Evolutionary conservation across 2,329 filamentous ascomycete species (phyloP), one percentile per base, ranked within the genome.

Genomic region (Zymoseptoria brevis): DNA sequence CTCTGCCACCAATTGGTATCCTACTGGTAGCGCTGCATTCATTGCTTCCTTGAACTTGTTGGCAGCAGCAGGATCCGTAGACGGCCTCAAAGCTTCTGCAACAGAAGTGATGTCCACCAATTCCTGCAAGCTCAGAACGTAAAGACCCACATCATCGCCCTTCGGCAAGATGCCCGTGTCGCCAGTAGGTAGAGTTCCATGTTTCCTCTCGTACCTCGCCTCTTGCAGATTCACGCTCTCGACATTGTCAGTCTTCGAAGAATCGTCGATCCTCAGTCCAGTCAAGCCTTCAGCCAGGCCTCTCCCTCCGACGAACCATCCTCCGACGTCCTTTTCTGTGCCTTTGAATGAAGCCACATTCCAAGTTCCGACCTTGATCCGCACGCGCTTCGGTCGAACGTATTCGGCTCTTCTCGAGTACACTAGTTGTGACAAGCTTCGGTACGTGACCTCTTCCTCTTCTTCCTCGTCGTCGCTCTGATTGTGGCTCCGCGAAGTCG

Each of bases 281-380:
- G 83, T 81, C 53, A 93, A 73, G 19, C 78, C 76, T 57, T 86
- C 79, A 60, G 87, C 83, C 7, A 92, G 75, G 5, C 88, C 89
- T 68, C 88, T 83, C 16, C 87, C 89, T 9, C 85, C 80, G 7
- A 95, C 82, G 72, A 99, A 96, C 94, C 94, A 99, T 30, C 83
- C 84, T 7, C 85, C 88, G 4, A 99, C 77, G 71, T 97, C 94
- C 66, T 90, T 89, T 73, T 96, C 91, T 0, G 90, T 91, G 22
- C 89, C 90, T 11, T 89, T 85, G 64, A 88, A 86, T 1, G 87
- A 86, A 3, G 91, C 94, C 16, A 96, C 90, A 74, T 99, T 99
- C 94, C 94, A 99, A 0, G 89, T 88, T 50, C 93, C 94, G 55
- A 99, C 82, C 75, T 96, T 96, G 74, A 99, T 83, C 64, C 86